phyloP scores from a whole-genome alignment of 768 basidiomycete species.

The Boletus rubropictus region DNA sequence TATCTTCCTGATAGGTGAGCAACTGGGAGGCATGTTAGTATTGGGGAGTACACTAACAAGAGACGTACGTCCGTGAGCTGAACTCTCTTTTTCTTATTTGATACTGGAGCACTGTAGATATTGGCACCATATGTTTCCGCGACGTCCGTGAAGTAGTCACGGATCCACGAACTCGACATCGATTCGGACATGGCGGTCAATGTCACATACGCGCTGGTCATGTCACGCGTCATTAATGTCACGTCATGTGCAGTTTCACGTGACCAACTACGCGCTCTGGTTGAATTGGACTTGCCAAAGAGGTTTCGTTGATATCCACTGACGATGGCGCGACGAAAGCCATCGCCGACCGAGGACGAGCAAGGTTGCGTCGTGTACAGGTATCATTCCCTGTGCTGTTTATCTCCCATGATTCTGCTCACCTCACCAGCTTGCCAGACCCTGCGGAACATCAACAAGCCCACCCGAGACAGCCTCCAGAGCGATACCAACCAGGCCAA shows the following conservation, averaged over 20 bases:
- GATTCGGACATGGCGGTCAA: conserved; percentile 33
- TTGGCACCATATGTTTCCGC: conserved; percentile 51
- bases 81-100: conserved; percentile 43
- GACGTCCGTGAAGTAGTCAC: conserved; percentile 42
- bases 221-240: conserved; percentile 20
- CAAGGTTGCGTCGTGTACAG: conserved; percentile 2
- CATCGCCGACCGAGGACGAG: conserved; percentile 9
- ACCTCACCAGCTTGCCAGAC: conserved; percentile 7
- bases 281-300: neutral
- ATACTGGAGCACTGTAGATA: conserved; percentile 20
- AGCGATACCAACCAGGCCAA: conserved; percentile 57
- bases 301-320: neutral
- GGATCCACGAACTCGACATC: conserved; percentile 50
- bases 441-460: neutral
- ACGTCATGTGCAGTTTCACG: conserved; percentile 13
- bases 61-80: conserved; percentile 52
- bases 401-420: neutral
- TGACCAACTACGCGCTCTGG: conserved; percentile 13
- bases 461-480: conserved; percentile 13
- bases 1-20: conserved; percentile 43
- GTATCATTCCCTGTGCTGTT: neutral
- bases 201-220: conserved; percentile 10
- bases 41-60: neutral
- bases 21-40: conserved; percentile 39
- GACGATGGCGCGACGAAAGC: conserved; percentile 23